phyloP scores from a whole-genome alignment of 768 basidiomycete genomes.

The Multifurca ochricompacta region DNA sequence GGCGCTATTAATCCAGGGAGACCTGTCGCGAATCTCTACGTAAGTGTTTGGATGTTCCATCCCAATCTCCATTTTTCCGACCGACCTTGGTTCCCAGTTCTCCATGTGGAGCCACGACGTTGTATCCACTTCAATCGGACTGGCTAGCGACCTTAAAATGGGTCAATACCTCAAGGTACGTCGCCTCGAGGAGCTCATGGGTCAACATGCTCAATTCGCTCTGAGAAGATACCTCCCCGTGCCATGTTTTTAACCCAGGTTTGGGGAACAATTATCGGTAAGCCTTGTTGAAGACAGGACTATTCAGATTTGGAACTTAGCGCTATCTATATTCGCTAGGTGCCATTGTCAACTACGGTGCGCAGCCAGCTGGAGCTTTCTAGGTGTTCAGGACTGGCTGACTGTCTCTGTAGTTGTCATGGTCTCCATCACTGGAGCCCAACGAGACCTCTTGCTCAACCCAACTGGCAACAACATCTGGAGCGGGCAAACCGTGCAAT shows the following conservation, averaged over 20 bases:
- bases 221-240: constrained; percentile 55
- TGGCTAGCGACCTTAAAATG: constrained; percentile 54
- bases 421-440: constrained; percentile 44
- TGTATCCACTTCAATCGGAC: constrained; percentile 42
- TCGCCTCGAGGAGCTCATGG: neutral
- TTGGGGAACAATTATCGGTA: constrained; percentile 54
- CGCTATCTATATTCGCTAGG: constrained; percentile 6
- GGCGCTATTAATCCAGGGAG: constrained; percentile 53
- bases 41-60: constrained; percentile 19
- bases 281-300: neutral
- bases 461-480: constrained; percentile 55
- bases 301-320: neutral
- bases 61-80: neutral
- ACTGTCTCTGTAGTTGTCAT: constrained; percentile 39
- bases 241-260: constrained; percentile 58
- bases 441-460: constrained; percentile 44
- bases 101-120: constrained; percentile 64
- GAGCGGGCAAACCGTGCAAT: constrained; percentile 35
- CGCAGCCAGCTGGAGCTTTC: neutral
- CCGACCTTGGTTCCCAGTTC: constrained; percentile 33
- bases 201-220: neutral
- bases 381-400: constrained; percentile 22
- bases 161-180: constrained; percentile 34
- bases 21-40: constrained; percentile 64
- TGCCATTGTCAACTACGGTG: constrained; percentile 33